Base-by-base conservation (phyloP, 352 stramenopile species). In the Hyaloperonospora brassicae region DNA sequence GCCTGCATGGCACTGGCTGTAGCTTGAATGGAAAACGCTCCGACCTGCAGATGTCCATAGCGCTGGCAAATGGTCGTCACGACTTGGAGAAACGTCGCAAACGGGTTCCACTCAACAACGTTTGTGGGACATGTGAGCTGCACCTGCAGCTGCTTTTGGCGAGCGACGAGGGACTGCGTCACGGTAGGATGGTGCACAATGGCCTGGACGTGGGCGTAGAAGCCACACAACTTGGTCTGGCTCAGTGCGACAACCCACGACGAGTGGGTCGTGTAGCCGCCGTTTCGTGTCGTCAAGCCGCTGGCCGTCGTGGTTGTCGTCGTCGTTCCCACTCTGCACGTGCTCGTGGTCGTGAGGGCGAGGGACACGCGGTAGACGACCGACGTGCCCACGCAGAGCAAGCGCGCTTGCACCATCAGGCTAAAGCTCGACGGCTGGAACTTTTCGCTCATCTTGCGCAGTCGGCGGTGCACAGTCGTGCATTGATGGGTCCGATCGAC, bases 401-500 rank as follows among this genome's bases (percentile, higher is more conserved):
- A 50, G 5, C 68, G 68, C 47, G 73, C 70, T 41, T 76, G 64
- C 36, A 69, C 73, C 12, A 49, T n/a, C 53, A 84, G 82, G 30
- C 57, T 57, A 44, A 74, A 86, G 47, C 53, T 66, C 2, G 68
- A 66, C 0, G 75, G 73, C 46, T 72, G 62, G 52, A 78, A 76
- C 31, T 86, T 66, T 23, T 79, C 61, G n/a, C 66, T 79, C 66
- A 86, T 80, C 51, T 82, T 83, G 46, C 72, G 75, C 47, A 86
- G 59, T 24, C 75, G 68, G 10, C 75, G 70, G 49, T 79, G 67
- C 21, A 72, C 62, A 35, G 72, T 30, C 13, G 25, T 27, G 39
- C 52, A 64, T 31, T 7, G 27, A 31, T 8, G 3, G 27, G 7
- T 31, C 27, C 27, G 3, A 31, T 31, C 27, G 3, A 31, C 27